Evolutionary conservation across 306 rosid species (phyloP).

Genomic region (Elaeagnus macrophylla): DNA sequence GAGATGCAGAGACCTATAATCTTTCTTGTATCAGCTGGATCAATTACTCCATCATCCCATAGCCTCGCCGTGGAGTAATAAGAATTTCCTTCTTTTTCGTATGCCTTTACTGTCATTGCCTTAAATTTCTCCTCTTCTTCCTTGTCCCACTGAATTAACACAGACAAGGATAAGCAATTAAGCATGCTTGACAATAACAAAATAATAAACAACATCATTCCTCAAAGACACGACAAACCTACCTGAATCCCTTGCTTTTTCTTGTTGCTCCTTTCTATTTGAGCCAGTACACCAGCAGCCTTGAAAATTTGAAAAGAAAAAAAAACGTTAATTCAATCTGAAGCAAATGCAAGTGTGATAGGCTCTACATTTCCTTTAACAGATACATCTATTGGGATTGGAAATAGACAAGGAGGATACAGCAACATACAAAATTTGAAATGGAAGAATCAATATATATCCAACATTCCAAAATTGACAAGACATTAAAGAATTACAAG

Average conservation of each 20-base stretch:
- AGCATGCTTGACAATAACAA: conserved; percentile 2
- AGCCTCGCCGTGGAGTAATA: conserved; percentile 92
- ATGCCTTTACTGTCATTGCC: conserved; percentile 65
- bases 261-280: conserved; percentile 76
- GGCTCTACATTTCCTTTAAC: not conserved
- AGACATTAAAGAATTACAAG: too few relatives aligned
- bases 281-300: conserved; percentile 97
- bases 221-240: conserved; percentile 1
- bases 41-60: conserved; percentile 92
- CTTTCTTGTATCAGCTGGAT: conserved; percentile 92
- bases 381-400: conserved; percentile 4
- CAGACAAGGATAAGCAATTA: conserved; percentile 10
- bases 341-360: conserved; percentile 11
- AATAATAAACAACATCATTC: not conserved
- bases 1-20: conserved; percentile 68
- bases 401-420: not conserved
- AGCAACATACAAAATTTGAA: not conserved
- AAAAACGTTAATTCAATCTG: conserved; percentile 6
- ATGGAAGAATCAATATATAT: not conserved
- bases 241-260: conserved; percentile 93
- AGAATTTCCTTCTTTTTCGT: conserved; percentile 79
- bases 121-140: conserved; percentile 85
- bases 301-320: conserved; percentile 23
- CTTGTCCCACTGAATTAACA: conserved; percentile 54
- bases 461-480: too few relatives aligned